Evolutionary conservation across 306 rosid species (phyloP), one percentile per base, ranked within the genome.

Genomic region (Medicago ruthenica): DNA sequence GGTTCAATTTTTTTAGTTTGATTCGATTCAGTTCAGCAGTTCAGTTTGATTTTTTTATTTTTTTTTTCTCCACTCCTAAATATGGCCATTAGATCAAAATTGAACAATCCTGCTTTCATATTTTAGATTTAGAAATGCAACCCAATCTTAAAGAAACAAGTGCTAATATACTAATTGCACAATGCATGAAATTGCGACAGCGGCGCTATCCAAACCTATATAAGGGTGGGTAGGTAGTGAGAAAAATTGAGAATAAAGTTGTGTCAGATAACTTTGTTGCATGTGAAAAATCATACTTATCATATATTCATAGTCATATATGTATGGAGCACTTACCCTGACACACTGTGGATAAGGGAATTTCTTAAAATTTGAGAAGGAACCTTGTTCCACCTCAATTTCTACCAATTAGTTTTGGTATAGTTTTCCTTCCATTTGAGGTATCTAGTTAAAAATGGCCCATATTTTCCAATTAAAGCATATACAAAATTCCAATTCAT

Each of bases 371-470:
- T 2, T 67, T 27, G 48, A 24, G 40, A 57, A 60, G 16, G 71
- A 74, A 67, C 72, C 72, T 11, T 4, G 31, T 60, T 18, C 70
- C 34, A 9, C 54, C 73, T 67, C 53, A 67, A 71, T 67, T 83
- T 79, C 40, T 77, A 81, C 78, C 58, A 76, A 71, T 68, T 10
- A 63, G 9, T 66, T 64, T 70, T 40, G 74, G n/a, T 60, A 34
- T 34, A 13, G 47, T 21, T 34, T 34, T 39, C 34, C 42, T 71
- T 67, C 85, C 71, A 42, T 67, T 85, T 83, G 48, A 40, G 40
- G 83, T 16, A 74, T 77, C 3, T 48, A 79, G 83, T 77, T 69
- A 47, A 80, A 78, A 59, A 27, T 73, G 67, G 9, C 67, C 72
- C 73, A 17, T 74, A 24, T 70, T 44, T 67, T 45, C 71, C 66